Evolutionary conservation across 202 grass and related monocot species (phyloP), one percentile per base, ranked within the genome.

Genomic region (Zizania palustris): DNA sequence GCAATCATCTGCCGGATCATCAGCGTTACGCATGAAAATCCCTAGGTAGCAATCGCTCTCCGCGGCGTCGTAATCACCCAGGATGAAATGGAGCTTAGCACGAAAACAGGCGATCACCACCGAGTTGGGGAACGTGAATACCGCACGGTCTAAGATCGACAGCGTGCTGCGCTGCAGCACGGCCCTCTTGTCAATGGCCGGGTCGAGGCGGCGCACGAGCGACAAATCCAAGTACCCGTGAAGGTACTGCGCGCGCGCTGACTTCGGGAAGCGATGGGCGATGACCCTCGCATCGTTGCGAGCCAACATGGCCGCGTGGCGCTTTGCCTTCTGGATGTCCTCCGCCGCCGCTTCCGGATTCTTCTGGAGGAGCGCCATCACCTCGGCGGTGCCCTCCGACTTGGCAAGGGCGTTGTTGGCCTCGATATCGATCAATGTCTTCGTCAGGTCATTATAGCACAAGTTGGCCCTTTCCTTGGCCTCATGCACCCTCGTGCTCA

Each of bases 141-240:
- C 71, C 1, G 40, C 65, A 6, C 58, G 78, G 14, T 65, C 65
- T 1, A 19, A 5, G 10, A 57, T 7, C 40, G 0, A 9, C 9
- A 81, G 72, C 10, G 78, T 80, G 19, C 78, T 80, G 7, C 84
- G 78, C 7, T 18, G 78, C 72, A 86, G 65, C 49, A 76, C 18
- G 19, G 33, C 11, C 57, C 65, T 54, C 84, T 70, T 86, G 78
- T 86, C 72, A 39, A 57, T 14, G 78, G 78, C 33, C 28, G 39
- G 15, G 41, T 86, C 65, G 15, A 86, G 84, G 40, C 72, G 11
- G 13, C 72, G 66, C 10, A 58, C 34, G 73, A 71, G 72, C 35
- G 50, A 60, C 0, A 82, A 41, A n/a, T 82, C 66, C 72, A 66
- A 51, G 78, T 72, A 76, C 15, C 57, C 59, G 19, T 59, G 21